Base-by-base conservation (phyloP, 352 stramenopile species). In the Phytophthora tubulina region DNA sequence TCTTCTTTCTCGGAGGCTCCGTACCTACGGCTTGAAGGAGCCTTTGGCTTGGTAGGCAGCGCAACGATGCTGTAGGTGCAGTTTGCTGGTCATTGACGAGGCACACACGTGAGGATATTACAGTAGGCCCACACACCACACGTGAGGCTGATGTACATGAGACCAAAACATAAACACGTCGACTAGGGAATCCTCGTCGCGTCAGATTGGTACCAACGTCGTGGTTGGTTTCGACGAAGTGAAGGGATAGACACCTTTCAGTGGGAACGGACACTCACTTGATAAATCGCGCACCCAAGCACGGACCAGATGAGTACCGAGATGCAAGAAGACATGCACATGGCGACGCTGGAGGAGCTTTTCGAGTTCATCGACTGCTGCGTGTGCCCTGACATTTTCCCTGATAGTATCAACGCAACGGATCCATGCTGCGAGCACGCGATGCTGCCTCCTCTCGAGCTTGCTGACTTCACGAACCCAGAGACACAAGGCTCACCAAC, bases 291-390 rank as follows among this genome's bases (percentile, higher is more conserved):
- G 66, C 32, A 5, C 41, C 7, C 4, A 30, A 31, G 11, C 6
- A 59, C 30, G 10, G 27, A 63, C 8, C 27, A 7, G 38, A 76
- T 79, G 57, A 61, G 49, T 14, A 9, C 55, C 9, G 35, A 8
- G 8, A 4, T 58, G 32, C 48, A 65, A 45, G 58, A 70, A 13
- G 63, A 59, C 35, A 55, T 46, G 11, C 49, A 72, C 21, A 38
- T 71, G 44, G 60, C 46, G 50, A 55, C 73, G n/a, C 53, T 80
- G 10, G 60, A 75, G 3, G 71, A 78, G 30, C 41, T 73, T 3
- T 75, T 78, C 6, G 73, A 64, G 50, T 75, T 80, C 45, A 63
- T 80, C 55, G 70, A 80, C 57, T 58, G 59, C 44, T 70, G 59
- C 3, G 68, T 41, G n/a, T 64, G 56, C 21, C 27, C 58, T 5